These are phyloP conservation scores for Colletotrichum abscissum DNA, from an alignment of 2,329 filamentous ascomycete species.

Conservation along the genomic window DNA sequence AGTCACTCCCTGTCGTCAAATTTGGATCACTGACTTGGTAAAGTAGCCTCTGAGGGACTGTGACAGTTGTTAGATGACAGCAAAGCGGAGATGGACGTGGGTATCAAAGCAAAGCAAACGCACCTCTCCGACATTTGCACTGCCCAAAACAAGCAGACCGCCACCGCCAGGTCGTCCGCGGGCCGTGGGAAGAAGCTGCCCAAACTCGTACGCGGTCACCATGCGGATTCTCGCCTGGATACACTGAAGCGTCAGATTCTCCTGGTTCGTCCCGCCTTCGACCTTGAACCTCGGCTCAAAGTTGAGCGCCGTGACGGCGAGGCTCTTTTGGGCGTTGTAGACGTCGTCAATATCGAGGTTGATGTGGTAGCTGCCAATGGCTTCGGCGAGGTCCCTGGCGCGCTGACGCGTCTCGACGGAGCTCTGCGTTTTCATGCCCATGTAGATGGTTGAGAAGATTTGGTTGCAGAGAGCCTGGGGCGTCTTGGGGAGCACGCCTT, in stretches of 20 bases:
- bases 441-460: conserved; percentile 66
- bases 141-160: conserved; percentile 74
- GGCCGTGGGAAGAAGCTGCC: conserved; percentile 70
- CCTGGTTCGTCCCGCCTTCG: conserved; percentile 69
- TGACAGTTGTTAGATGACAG: conserved; percentile 41
- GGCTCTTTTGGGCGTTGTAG: conserved; percentile 67
- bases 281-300: conserved; percentile 69
- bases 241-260: conserved; percentile 72
- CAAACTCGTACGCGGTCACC: conserved; percentile 70
- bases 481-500: conserved; percentile 56
- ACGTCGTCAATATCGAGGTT: conserved; percentile 80
- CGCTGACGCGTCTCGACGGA: conserved; percentile 74
- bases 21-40: conserved; percentile 65
- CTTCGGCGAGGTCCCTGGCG: conserved; percentile 68
- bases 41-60: conserved; percentile 56
- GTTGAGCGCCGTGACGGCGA: conserved; percentile 67
- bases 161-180: conserved; percentile 66
- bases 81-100: conserved; percentile 12
- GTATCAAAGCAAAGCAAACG: conserved; percentile 7
- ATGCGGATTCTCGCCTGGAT: conserved; percentile 63
- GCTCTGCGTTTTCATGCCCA: conserved; percentile 77
- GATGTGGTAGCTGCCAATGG: conserved; percentile 78
- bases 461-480: conserved; percentile 66
- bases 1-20: neutral
- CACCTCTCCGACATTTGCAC: conserved; percentile 69